These are phyloP conservation scores for Bipolaris sorokiniana DNA, from an alignment of 2,329 filamentous ascomycete genomes.

Conservation along the genomic window DNA sequence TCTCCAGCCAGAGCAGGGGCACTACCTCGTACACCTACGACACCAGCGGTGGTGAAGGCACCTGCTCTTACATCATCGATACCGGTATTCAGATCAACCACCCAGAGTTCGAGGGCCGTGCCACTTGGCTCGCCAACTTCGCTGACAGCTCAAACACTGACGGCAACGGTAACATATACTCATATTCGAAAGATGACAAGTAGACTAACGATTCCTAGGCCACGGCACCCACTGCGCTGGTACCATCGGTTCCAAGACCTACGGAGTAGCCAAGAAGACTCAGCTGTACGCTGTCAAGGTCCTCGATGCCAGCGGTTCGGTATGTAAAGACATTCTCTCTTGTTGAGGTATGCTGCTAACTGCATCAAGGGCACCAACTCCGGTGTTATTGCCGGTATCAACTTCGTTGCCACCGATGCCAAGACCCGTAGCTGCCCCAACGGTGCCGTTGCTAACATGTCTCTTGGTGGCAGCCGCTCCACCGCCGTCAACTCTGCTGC, in stretches of 20 bases:
- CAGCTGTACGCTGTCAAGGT: constrained; percentile 52
- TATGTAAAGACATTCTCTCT: constrained; percentile 20
- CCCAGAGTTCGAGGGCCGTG: constrained; percentile 50
- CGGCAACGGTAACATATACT: constrained; percentile 29
- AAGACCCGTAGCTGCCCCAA: constrained; percentile 46
- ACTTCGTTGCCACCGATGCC: constrained; percentile 44
- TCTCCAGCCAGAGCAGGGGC: constrained; percentile 45
- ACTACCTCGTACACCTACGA: constrained; percentile 49
- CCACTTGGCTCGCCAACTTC: constrained; percentile 48
- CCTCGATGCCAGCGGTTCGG: constrained; percentile 45
- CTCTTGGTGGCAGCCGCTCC: constrained; percentile 49
- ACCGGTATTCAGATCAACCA: constrained; percentile 67
- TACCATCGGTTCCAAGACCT: constrained; percentile 47
- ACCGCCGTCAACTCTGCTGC: constrained; percentile 49
- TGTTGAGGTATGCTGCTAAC: constrained; percentile 13
- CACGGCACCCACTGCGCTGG: constrained; percentile 50
- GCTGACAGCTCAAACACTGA: constrained; percentile 45
- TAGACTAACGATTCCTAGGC: constrained; percentile 13
- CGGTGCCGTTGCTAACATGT: constrained; percentile 49
- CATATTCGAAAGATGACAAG: neutral
- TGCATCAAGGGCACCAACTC: constrained; percentile 48
- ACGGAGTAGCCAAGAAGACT: constrained; percentile 49
- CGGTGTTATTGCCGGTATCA: constrained; percentile 50
- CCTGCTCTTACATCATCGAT: constrained; percentile 68
- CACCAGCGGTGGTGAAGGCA: constrained; percentile 44